These are phyloP conservation scores for Sphagnum fallax DNA, from an alignment of 228 moss, liverwort and hornwort genomes.

Conservation along the genomic window DNA sequence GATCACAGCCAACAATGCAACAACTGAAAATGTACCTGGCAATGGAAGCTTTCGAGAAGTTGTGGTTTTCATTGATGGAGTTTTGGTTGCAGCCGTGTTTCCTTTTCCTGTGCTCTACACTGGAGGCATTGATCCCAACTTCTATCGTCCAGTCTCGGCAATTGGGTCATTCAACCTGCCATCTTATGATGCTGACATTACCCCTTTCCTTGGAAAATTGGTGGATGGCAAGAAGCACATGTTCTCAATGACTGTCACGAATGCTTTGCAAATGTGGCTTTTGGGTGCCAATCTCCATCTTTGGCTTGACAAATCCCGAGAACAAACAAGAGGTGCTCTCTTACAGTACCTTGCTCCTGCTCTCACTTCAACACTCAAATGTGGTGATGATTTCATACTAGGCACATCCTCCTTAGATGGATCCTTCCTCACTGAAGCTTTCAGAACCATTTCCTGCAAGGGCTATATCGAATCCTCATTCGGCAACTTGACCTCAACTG, in stretches of 20 bases:
- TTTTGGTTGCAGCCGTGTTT: conserved; percentile 47
- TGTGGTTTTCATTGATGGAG: conserved; percentile 43
- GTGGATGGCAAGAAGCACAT: conserved; percentile 37
- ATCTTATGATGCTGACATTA: conserved; percentile 68
- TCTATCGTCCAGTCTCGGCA: conserved; percentile 71
- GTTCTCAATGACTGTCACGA: conserved; percentile 37
- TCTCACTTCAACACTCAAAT: neutral
- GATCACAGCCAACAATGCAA: conserved; percentile 46
- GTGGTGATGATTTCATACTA: conserved; percentile 7
- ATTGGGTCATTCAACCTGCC: conserved; percentile 81
- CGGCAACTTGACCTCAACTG: conserved; percentile 57
- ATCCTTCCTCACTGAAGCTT: conserved; percentile 28
- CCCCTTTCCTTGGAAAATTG: conserved; percentile 61
- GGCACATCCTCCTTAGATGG: conserved; percentile 19
- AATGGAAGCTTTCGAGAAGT: conserved; percentile 74
- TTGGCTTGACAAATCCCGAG: conserved; percentile 42
- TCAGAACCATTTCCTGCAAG: conserved; percentile 25
- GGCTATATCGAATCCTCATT: conserved; percentile 59
- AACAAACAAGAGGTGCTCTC: conserved; percentile 35
- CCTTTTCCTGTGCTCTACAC: conserved; percentile 81
- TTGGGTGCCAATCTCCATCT: conserved; percentile 65
- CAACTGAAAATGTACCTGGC: conserved; percentile 20
- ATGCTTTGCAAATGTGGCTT: conserved; percentile 57
- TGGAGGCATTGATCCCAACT: conserved; percentile 66
- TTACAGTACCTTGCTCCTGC: conserved; percentile 27